phyloP scores from a whole-genome alignment of 306 rosid genomes.

The Aeschynomene evenia region DNA sequence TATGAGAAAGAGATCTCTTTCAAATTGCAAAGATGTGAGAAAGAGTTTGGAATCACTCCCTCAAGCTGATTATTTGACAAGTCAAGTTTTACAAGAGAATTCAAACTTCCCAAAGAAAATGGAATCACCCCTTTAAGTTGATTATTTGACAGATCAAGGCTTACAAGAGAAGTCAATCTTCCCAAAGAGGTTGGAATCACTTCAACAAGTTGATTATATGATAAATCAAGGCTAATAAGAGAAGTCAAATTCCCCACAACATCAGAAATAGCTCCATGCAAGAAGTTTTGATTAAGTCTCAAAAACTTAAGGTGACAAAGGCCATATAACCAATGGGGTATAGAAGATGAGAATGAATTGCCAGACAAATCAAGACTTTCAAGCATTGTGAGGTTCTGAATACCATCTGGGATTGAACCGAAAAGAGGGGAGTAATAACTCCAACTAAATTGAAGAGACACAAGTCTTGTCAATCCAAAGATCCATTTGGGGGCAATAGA shows the following conservation, averaged over 20 bases:
- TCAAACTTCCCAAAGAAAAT: background rate
- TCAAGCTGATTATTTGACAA: background rate
- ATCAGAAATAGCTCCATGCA: background rate
- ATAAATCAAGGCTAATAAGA: background rate
- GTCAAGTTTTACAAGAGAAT: background rate
- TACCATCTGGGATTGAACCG: constrained; percentile 9
- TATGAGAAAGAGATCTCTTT: background rate
- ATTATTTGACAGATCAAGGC: background rate
- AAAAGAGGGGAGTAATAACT: background rate
- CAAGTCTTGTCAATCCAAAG: no score
- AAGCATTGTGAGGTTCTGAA: constrained; percentile 19
- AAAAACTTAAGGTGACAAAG: constrained; percentile 15
- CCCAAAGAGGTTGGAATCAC: background rate
- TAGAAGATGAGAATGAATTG: background rate
- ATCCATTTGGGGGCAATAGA: background rate
- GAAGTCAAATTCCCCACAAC: background rate
- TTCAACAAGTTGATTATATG: background rate
- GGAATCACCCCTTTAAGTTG: background rate
- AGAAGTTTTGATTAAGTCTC: background rate
- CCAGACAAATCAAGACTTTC: background rate
- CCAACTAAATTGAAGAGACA: no score
- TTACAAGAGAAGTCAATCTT: constrained; percentile 16
- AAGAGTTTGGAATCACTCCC: background rate
- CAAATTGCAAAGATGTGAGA: constrained; percentile 18
- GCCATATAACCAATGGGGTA: background rate